A percentile compares a stretch with the other conserved stretches of the same genome.
These are phyloP conservation scores for Podila clonocystis DNA, from an alignment of 192 early-diverging fungal species.

Conservation along the genomic window DNA sequence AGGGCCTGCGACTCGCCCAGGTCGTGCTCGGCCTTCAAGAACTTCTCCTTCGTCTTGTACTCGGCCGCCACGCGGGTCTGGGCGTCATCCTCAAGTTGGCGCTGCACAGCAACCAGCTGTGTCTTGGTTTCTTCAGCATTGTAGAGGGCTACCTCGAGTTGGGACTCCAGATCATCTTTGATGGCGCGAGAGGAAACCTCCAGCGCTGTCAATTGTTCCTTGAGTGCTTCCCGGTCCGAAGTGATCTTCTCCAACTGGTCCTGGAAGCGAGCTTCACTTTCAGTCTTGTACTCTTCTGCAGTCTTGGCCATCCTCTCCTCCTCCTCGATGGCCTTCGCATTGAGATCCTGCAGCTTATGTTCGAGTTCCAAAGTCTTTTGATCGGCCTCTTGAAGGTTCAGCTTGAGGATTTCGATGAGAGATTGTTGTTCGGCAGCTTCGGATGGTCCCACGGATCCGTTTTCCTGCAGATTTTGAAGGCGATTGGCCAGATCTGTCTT, in stretches of 20 bases:
- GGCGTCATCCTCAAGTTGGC: constrained; percentile 17
- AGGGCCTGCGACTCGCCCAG: constrained; percentile 33
- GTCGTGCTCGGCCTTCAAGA: constrained; percentile 30
- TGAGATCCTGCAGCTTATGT: constrained; percentile 46
- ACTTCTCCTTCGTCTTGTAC: constrained; percentile 19
- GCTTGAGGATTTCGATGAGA: constrained; percentile 40
- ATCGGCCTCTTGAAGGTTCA: constrained; percentile 42
- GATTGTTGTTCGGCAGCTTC: constrained; percentile 20
- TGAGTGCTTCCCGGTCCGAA: constrained; percentile 2
- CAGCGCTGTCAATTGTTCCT: constrained; percentile 12
- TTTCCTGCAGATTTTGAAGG: constrained; percentile 31
- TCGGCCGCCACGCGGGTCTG: constrained; percentile 12
- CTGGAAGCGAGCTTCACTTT: constrained; percentile 18
- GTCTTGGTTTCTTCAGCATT: constrained; percentile 50
- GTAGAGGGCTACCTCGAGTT: constrained; percentile 16
- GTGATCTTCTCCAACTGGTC: constrained; percentile 5
- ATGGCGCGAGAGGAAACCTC: constrained; percentile 3
- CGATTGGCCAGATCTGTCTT: constrained; percentile 32
- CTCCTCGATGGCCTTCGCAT: constrained; percentile 45
- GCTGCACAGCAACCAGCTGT: constrained; percentile 30
- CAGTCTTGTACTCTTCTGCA: constrained; percentile 9
- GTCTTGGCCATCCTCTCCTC: constrained; percentile 31
- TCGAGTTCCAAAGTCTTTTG: constrained; percentile 35
- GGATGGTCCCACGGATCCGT: constrained; percentile 2
- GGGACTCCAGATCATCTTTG: constrained; percentile 11